These are phyloP conservation scores for Atractiella rhizophila DNA, from an alignment of 768 basidiomycete species.

Conservation along the genomic window DNA sequence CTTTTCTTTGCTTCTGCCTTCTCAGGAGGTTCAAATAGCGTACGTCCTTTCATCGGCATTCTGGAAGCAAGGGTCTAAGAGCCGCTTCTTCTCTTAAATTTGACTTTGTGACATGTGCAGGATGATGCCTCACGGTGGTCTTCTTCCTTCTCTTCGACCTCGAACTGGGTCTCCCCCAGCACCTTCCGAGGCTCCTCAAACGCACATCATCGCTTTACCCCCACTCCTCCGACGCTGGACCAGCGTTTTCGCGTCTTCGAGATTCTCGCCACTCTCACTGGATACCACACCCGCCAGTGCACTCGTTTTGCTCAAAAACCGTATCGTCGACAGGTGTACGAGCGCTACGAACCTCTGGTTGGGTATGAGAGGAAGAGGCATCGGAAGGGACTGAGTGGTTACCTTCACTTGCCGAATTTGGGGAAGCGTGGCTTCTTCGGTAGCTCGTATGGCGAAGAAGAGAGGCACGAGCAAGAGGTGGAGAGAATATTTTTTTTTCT, in stretches of 20 bases:
- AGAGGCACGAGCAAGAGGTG: constrained; percentile 10
- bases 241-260: constrained; percentile 69
- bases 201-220: background rate
- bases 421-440: constrained; percentile 6
- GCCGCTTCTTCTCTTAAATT: too few relatives aligned
- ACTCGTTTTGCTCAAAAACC: constrained; percentile 57
- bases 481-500: constrained; percentile 14
- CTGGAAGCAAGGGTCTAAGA: background rate
- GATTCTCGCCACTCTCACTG: constrained; percentile 58
- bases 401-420: constrained; percentile 14
- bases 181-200: background rate
- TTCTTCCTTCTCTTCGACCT: background rate
- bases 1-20: constrained; percentile 28
- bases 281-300: constrained; percentile 68
- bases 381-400: constrained; percentile 15
- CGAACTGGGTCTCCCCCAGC: background rate
- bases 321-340: constrained; percentile 57
- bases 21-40: too few relatives aligned
- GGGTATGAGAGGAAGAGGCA: constrained; percentile 37
- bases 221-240: constrained; percentile 41
- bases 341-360: constrained; percentile 59
- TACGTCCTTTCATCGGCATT: too few relatives aligned
- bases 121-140: too few relatives aligned
- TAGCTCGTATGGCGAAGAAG: constrained; percentile 1
- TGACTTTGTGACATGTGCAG: too few relatives aligned